Evolutionary conservation across 2,329 filamentous ascomycete species (phyloP).

Genomic region (Nigrograna mackinnonii): DNA sequence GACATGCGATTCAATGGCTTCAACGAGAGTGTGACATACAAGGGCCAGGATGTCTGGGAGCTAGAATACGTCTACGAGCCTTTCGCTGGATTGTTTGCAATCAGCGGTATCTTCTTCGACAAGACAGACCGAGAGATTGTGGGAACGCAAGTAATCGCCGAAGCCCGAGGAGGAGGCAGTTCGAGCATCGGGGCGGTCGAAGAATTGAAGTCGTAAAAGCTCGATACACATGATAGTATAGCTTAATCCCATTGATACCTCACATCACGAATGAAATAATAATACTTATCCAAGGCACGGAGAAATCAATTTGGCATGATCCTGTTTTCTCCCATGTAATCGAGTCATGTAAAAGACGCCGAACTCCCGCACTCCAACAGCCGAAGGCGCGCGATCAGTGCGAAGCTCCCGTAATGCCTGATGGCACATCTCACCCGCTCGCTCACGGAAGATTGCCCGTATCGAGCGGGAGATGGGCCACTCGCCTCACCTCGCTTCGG

Average conservation of each 20-base stretch:
- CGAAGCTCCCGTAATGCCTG: no score
- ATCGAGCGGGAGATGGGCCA: no score
- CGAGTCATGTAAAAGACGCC: no score
- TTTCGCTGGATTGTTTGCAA: constrained; percentile 50
- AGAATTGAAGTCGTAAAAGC: constrained; percentile 13
- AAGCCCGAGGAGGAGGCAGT: constrained; percentile 56
- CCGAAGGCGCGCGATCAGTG: no score
- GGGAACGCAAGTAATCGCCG: constrained; percentile 56
- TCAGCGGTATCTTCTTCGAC: constrained; percentile 54
- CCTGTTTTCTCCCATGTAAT: no score
- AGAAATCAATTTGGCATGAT: no score
- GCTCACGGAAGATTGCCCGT: no score
- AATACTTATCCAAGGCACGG: no score
- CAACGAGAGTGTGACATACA: constrained; percentile 38
- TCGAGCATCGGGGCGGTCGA: constrained; percentile 52
- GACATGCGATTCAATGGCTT: constrained; percentile 62
- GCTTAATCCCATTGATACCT: not conserved
- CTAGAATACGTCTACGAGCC: constrained; percentile 59
- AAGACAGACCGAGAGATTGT: constrained; percentile 53
- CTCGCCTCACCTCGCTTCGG: no score
- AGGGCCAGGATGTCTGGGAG: constrained; percentile 54
- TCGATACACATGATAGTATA: no score
- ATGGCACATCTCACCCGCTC: no score
- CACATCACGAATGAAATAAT: not conserved
- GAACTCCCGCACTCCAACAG: no score